phyloP scores from a whole-genome alignment of 2,329 filamentous ascomycete genomes.

The Pseudofabraea citricarpa region DNA sequence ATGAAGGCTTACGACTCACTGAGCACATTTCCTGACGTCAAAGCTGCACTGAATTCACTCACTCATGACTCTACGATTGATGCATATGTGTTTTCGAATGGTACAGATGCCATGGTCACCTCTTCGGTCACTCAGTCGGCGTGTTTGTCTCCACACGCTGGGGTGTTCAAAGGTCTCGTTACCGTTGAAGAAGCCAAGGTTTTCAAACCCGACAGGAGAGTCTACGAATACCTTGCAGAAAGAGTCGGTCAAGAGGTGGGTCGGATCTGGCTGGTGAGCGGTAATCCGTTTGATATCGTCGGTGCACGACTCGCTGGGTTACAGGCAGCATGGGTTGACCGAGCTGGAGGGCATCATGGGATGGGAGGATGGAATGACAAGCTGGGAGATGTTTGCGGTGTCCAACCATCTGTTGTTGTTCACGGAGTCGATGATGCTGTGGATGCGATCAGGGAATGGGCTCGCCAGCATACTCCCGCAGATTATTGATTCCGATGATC shows the following conservation, averaged over 20 bases:
- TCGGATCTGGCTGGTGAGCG: conserved; percentile 63
- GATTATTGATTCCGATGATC: no score
- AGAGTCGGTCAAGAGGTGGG: conserved; percentile 30
- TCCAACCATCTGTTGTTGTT: background rate
- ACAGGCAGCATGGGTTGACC: conserved; percentile 63
- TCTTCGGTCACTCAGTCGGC: conserved; percentile 54
- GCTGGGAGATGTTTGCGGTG: conserved; percentile 41
- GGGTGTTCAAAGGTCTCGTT: conserved; percentile 48
- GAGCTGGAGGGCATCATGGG: conserved; percentile 37
- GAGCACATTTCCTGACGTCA: conserved; percentile 59
- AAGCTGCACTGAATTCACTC: conserved; percentile 44
- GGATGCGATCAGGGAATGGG: background rate
- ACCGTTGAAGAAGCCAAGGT: conserved; percentile 54
- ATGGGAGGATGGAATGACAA: conserved; percentile 58
- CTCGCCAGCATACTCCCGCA: background rate
- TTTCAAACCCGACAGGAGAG: conserved; percentile 61
- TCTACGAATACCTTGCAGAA: conserved; percentile 47
- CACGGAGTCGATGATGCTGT: background rate
- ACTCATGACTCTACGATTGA: conserved; percentile 31
- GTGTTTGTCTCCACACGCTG: conserved; percentile 43
- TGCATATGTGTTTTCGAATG: conserved; percentile 67
- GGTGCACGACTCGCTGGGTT: conserved; percentile 59
- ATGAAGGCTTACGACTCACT: conserved; percentile 63
- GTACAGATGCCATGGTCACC: conserved; percentile 57
- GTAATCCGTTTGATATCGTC: conserved; percentile 69